phyloP scores from a whole-genome alignment of 345 rosid genomes.

The Cochlearia excelsa region DNA sequence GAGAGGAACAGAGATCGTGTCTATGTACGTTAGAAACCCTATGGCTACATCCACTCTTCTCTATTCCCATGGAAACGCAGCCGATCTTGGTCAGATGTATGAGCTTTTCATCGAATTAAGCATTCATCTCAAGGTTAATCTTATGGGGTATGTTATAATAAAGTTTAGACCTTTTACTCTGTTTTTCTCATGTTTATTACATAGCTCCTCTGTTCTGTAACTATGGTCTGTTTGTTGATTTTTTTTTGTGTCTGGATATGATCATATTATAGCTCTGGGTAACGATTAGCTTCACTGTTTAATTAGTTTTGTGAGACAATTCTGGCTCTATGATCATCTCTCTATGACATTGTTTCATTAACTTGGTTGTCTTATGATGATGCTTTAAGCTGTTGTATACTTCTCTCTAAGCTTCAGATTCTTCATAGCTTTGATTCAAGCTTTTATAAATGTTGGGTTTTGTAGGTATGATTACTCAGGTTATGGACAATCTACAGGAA shows the following conservation, averaged over 20 bases:
- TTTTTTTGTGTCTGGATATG: constrained; percentile 11
- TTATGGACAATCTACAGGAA: constrained; percentile 94
- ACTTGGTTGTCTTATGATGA: constrained; percentile 12
- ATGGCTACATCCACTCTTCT: constrained; percentile 87
- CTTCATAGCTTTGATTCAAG: constrained; percentile 14
- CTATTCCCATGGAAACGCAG: constrained; percentile 98
- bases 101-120: constrained; percentile 96
- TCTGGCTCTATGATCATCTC: too few species aligned
- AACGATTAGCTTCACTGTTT: too few species aligned
- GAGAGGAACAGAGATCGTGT: constrained; percentile 77
- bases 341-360: too few species aligned
- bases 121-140: constrained; percentile 83
- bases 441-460: constrained; percentile 16
- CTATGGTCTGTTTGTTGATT: constrained; percentile 17
- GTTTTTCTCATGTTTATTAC: neutral
- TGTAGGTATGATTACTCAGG: constrained; percentile 96
- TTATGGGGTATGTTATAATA: constrained; percentile 68
- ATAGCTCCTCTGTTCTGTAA: neutral
- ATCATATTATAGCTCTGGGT: neutral
- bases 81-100: constrained; percentile 99
- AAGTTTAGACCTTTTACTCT: constrained; percentile 15
- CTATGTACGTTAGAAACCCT: constrained; percentile 75
- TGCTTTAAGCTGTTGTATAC: neutral
- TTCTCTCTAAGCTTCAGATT: constrained; percentile 9
- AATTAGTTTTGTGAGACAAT: too few species aligned